Evolutionary conservation across 257 asterid species (phyloP).

Genomic region (Lycium barbarum): DNA sequence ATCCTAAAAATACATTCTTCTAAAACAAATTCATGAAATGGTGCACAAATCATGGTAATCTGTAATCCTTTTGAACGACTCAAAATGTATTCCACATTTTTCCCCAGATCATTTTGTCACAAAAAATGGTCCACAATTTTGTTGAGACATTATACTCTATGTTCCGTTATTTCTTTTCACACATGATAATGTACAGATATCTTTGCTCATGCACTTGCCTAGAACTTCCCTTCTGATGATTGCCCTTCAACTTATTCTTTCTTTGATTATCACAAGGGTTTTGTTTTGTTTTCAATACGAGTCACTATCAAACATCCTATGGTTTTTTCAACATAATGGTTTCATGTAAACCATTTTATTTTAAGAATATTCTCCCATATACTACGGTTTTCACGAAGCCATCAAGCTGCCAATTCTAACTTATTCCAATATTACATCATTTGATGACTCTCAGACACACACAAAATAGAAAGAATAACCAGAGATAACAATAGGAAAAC

Average conservation of each 20-base stretch:
- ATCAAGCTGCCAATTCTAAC: slow-evolving; percentile 6
- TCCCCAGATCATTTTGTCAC: neutral
- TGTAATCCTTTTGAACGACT: too few relatives aligned
- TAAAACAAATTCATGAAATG: neutral
- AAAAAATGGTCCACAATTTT: neutral
- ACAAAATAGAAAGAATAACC: neutral
- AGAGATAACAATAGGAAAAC: neutral
- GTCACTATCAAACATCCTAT: neutral
- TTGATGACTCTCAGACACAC: neutral
- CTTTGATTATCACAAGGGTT: neutral
- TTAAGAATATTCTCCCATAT: neutral
- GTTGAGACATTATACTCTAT: neutral
- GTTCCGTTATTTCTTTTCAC: neutral
- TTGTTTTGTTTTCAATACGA: neutral
- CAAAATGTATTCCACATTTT: neutral
- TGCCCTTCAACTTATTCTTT: neutral
- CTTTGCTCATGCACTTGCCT: neutral
- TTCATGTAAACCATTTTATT: neutral
- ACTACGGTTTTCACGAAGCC: neutral
- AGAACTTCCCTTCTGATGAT: neutral
- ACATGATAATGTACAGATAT: neutral
- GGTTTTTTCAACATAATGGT: neutral
- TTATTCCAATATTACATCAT: neutral
- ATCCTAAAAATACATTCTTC: neutral
- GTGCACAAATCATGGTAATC: neutral